Evolutionary conservation across 192 early-diverging fungal genomes (phyloP), one percentile per base, ranked within the genome.

Genomic region (Coemansia sp.): DNA sequence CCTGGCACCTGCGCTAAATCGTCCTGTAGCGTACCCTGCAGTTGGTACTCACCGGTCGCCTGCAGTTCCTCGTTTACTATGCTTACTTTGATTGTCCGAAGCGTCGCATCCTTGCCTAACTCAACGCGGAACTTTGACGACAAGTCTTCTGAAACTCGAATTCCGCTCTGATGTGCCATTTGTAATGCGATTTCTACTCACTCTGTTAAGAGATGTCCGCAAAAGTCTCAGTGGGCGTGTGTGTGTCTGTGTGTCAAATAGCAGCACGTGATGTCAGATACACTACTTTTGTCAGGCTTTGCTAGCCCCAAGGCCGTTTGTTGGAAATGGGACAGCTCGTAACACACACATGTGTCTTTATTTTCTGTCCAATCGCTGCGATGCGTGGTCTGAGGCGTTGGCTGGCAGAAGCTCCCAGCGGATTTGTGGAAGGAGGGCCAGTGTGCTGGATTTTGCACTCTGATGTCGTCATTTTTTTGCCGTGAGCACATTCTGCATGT

Each of bases 1-100:
- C 58, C 67, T 5, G 58, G 56, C 38, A 90, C 53, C 16, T 49
- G 54, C 7, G 66, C 71, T 64, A 87, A 86, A 69, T 89, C 89
- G 12, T 83, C 60, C n/a, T 71, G 79, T 28, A 85, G 71, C 24
- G 56, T 62, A 59, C 82, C 80, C 9, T 71, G 66, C 25, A 72
- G 62, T 24, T 62, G 54, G 31, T 71, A 71, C 34, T 41, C 50
- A 49, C 66, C 79, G 4, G 75, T 65, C 1, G 71, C 71, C 56
- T 82, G 79, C 21, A 85, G 62, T n/a, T 71, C 47, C 44, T 85
- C 84, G 54, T 64, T 65, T 14, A 71, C 65, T 19, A 85, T 82
- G 16, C 71, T 77, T 26, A 83, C 72, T 56, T 83, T 76, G 56
- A 85, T 59, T 21, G 71, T 68, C 34, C 84, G 84, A 9, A 76